Evolutionary conservation across 768 basidiomycete species (phyloP).

Genomic region (Leccinum olivaceopallidum): DNA sequence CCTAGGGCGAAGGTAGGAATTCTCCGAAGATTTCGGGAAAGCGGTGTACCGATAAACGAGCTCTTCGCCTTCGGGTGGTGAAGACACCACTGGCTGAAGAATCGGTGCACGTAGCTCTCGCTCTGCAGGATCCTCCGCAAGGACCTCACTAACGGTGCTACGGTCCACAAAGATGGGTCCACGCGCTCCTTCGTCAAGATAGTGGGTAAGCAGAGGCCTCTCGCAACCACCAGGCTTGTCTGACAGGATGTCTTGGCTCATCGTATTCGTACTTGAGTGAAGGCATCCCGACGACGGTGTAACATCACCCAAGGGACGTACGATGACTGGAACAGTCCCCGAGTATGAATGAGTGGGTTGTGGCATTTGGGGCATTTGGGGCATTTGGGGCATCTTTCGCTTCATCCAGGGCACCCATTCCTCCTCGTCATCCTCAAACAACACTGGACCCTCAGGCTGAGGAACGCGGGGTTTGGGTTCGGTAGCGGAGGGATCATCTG

Average conservation of each 20-base stretch:
- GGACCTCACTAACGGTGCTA: background rate
- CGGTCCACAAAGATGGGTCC: constrained; percentile 11
- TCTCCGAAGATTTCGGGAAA: no score
- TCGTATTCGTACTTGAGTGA: background rate
- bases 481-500: background rate
- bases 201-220: constrained; percentile 1
- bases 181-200: constrained; percentile 10
- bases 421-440: constrained; percentile 7
- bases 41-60: background rate
- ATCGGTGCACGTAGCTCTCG: constrained; percentile 3
- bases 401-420: constrained; percentile 10
- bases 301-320: background rate
- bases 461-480: background rate
- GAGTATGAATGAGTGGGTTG: background rate
- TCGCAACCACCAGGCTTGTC: background rate
- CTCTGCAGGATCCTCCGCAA: background rate
- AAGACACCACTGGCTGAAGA: constrained; percentile 2
- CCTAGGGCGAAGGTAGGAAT: background rate
- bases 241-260: background rate
- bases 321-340: background rate
- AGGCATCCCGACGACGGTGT: background rate
- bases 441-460: background rate
- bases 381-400: background rate
- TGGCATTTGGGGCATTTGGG: background rate
- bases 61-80: constrained; percentile 12